These are phyloP conservation scores for Tetracentron sinense DNA, from an alignment of 164 flowering plant species.

Conservation along the genomic window DNA sequence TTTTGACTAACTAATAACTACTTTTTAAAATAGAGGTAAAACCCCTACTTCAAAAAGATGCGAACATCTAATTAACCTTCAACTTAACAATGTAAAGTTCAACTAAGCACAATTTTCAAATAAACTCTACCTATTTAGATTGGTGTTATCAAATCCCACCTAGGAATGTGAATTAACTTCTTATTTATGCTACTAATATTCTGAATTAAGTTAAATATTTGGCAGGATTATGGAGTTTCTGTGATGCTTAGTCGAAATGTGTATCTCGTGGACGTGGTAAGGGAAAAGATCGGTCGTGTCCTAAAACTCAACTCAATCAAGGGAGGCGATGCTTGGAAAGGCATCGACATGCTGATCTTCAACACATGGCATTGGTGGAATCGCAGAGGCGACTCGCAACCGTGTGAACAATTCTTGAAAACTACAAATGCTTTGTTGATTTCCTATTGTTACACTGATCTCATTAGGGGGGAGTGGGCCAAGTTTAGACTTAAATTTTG, in stretches of 20 bases:
- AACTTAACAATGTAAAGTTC: no score
- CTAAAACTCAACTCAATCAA: slow-evolving; percentile 46
- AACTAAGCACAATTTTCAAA: no score
- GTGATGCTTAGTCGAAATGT: slow-evolving; percentile 7
- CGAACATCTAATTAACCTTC: no score
- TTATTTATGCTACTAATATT: neutral
- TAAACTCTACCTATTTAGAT: no score
- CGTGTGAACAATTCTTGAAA: slow-evolving; percentile 27
- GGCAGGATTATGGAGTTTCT: slow-evolving; percentile 35
- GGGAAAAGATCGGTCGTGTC: slow-evolving; percentile 33
- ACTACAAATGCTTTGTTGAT: no score
- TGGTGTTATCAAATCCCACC: no score
- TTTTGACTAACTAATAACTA: no score
- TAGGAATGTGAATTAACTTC: neutral
- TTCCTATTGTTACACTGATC: no score
- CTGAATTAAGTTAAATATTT: neutral
- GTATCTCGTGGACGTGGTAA: slow-evolving; percentile 19
- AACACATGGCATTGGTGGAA: slow-evolving; percentile 76
- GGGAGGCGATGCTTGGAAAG: slow-evolving; percentile 45
- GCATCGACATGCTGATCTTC: slow-evolving; percentile 45
- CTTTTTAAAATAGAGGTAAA: no score
- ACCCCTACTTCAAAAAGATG: no score
- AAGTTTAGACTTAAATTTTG: no score
- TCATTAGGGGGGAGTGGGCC: no score
- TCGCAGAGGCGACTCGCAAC: slow-evolving; percentile 44